Conservation (phyloP, 805 yeast species). For the Debaryomyces hansenii region DNA sequence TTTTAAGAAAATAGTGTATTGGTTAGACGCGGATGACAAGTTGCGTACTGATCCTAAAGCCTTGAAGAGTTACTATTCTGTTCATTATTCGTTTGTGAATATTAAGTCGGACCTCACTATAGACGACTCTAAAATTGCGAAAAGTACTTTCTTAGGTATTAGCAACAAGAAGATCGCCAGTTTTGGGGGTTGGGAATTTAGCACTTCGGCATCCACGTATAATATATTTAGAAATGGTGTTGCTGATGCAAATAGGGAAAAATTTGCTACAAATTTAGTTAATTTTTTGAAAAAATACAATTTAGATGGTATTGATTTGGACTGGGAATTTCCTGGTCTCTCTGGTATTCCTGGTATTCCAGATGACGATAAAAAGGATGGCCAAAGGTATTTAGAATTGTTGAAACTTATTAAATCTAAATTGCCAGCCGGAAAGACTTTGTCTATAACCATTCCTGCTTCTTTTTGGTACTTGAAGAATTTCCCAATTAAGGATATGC, state of each 20-base stretch:
- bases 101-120: conserved; percentile 11
- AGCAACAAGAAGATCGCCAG: conserved; percentile 13
- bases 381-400: conserved; percentile 13
- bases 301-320: conserved; percentile 20
- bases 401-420: conserved; percentile 11
- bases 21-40: conserved; percentile 11
- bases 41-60: conserved; percentile 11
- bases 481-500: conserved; percentile 16
- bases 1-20: conserved; percentile 15
- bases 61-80: conserved; percentile 7
- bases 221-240: conserved; percentile 12
- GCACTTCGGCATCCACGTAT: conserved; percentile 12
- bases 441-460: conserved; percentile 19
- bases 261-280: conserved; percentile 14
- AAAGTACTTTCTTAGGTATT: conserved; percentile 7
- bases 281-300: conserved; percentile 9
- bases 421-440: conserved; percentile 8
- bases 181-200: conserved; percentile 19
- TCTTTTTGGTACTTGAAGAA: conserved; percentile 14
- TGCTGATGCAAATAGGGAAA: conserved; percentile 5
- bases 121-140: conserved; percentile 5
- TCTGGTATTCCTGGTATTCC: conserved; percentile 14
- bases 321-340: conserved; percentile 21
- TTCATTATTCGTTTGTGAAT: conserved; percentile 17
- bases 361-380: conserved; percentile 9